Evolutionary conservation across 768 basidiomycete species (phyloP), one percentile per base, ranked within the genome.

Genomic region (Fomitopsis serialis): DNA sequence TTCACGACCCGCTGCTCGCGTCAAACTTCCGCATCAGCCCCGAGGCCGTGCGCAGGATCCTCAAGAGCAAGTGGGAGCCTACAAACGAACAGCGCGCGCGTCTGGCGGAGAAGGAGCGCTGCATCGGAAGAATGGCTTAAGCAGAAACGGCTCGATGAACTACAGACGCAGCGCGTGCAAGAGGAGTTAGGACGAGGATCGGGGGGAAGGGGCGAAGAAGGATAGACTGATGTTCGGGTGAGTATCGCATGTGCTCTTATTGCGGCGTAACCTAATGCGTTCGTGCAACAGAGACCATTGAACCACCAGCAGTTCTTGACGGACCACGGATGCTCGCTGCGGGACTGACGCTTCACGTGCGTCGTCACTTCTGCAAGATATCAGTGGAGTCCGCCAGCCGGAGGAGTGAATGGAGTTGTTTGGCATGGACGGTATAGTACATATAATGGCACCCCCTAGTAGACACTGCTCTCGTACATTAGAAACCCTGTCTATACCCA

Each of bases 31-130:
- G 68, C 46, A 71, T 82, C 52, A 76, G 74, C 47, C 68, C 73
- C 24, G 81, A 83, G 65, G 78, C 78, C 2, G 76, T 81, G 37
- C 61, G 73, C 40, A 66, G 80, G 45, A 79, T 83, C 25, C 59
- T 81, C 45, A 70, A 66, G 61, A 75, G 73, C 60, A 70, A 68
- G 50, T 80, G 74, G 68, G 62, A 68, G 61, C 72, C 75, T 25
- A 58, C 66, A 23, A 55, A 54, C 29, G 74, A 72, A 44, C 49
- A 69, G 59, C 58, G 61, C 42, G 63, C 44, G 50, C 58, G 56
- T 55, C n/a, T 72, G 32, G 36, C 68, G 40, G 56, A 63, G 52
- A 58, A 63, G 55, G 70, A 72, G 63, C 51, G 63, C 52, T 46
- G 45, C 49, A 55, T n/a, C 55, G 58, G 48, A 55, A 46, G 46